Base-by-base conservation (phyloP, 2,329 filamentous ascomycete species). In the Hypoxylon sp. region DNA sequence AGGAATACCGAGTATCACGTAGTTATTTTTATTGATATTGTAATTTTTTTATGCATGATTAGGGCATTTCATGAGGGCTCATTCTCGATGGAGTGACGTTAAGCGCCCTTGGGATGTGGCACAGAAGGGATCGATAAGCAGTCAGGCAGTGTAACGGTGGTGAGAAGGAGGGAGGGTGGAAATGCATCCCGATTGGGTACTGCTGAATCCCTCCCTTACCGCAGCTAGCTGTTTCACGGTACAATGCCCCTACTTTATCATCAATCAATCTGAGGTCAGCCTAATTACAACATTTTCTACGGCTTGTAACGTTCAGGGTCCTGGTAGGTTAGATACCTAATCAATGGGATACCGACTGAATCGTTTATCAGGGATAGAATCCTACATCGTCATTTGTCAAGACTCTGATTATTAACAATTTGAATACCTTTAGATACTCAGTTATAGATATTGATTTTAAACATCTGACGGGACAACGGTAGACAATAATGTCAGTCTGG, bases 151-250 rank as follows among this genome's bases (percentile, higher is more conserved):
- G 53, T 37, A 31, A 65, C 63, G 47, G 14, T n/a, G 13, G 6
- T 39, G 31, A 62, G 8, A 13, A 33, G 54, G 61, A 63, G 61
- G 57, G 61, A 63, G 65, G 65, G 60, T 48, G 33, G 46, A 52
- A 47, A 51, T 62, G 37, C 26, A 10, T 42, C 56, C 56, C 47
- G 65, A 70, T 65, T 70, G 68, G 65, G 39, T 17, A 46, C 37
- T 35, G 14, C 14, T 42, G 42, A 67, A 63, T 31, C 50, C 50
- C 46, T 46, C 22, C 35, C 39, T 26, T 19, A 52, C 60, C 65
- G 35, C 14, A 53, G 37, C 17, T 13, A 14, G 22, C 14, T 14
- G 14, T 54, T 31, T 48, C n/a, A 35, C 46, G 56, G 65, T 59
- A 58, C 57, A 57, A 60, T 60, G 63, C 52, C 59, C 35, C 44